A percentile compares a stretch with the other conserved stretches of the same genome.
phyloP scores from a whole-genome alignment of 805 yeast species.

The Pichia phayaonensis region DNA sequence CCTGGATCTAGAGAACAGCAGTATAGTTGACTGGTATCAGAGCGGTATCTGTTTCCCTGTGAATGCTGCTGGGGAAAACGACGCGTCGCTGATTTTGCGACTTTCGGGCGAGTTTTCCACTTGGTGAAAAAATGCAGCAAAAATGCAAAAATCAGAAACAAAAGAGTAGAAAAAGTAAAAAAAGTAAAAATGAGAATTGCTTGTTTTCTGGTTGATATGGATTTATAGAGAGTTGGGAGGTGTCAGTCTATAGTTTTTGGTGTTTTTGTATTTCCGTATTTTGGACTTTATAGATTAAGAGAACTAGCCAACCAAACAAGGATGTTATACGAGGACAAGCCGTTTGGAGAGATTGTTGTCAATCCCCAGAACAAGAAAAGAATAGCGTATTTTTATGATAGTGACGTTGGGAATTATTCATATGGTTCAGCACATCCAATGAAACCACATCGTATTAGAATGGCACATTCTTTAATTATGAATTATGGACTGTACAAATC shows the following conservation, averaged over 20 bases:
- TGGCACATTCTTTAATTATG: conserved; percentile 96
- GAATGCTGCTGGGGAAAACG: background rate
- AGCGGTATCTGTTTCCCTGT: conserved; percentile 5
- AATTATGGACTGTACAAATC: conserved; percentile 93
- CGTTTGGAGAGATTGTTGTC: conserved; percentile 56
- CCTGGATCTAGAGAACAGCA: background rate
- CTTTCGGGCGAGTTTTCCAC: background rate
- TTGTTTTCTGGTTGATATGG: background rate
- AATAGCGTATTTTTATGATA: conserved; percentile 75
- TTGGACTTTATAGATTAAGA: no score
- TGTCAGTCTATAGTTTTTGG: no score
- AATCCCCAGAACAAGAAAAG: conserved; percentile 48
- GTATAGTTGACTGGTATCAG: background rate
- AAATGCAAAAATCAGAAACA: background rate
- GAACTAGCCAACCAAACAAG: no score
- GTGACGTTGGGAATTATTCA: conserved; percentile 96
- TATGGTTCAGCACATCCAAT: conserved; percentile 98
- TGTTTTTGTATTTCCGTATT: no score
- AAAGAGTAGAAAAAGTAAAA: no score
- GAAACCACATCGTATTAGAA: conserved; percentile 98
- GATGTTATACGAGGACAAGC: conserved; percentile 46
- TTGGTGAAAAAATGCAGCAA: background rate
- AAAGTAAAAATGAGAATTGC: background rate
- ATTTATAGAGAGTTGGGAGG: background rate
- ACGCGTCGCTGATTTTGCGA: background rate